Conservation (phyloP, 768 basidiomycete species). For the Terana coerulea region DNA sequence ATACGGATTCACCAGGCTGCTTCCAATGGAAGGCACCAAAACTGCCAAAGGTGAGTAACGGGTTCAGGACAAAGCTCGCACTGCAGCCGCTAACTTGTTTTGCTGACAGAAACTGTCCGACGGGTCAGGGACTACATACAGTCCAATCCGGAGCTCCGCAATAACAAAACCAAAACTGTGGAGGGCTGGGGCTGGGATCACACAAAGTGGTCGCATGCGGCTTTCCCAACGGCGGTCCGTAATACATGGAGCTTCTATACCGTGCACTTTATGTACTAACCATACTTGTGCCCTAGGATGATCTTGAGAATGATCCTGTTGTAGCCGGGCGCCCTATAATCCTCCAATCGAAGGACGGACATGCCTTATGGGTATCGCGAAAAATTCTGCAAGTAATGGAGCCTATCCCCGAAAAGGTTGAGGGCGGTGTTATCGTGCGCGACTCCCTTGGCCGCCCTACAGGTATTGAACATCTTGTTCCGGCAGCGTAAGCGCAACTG, state of each 20-base stretch:
- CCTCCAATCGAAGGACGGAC: conserved; percentile 83
- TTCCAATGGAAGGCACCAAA: conserved; percentile 60
- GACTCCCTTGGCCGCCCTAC: conserved; percentile 65
- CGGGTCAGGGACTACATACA: conserved; percentile 61
- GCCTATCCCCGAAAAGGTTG: conserved; percentile 63
- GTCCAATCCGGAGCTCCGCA: conserved; percentile 49
- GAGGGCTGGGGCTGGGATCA: conserved; percentile 93
- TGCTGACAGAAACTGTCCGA: conserved; percentile 51
- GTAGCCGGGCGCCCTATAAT: conserved; percentile 68
- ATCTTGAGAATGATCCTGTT: conserved; percentile 67
- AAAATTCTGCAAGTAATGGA: conserved; percentile 52
- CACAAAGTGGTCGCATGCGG: conserved; percentile 58
- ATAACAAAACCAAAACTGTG: conserved; percentile 58
- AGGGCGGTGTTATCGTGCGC: conserved; percentile 78
- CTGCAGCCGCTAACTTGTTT: neutral
- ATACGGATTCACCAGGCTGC: conserved; percentile 63
- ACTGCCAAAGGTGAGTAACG: conserved; percentile 54
- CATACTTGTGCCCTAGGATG: conserved; percentile 42
- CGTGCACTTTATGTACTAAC: neutral
- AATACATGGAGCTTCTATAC: neutral
- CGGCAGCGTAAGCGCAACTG: neutral
- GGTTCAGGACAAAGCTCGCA: neutral
- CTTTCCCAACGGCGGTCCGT: conserved; percentile 70
- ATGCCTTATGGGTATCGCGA: conserved; percentile 83
- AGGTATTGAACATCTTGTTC: conserved; percentile 39